Evolutionary conservation across 2,329 filamentous ascomycete species (phyloP), one percentile per base, ranked within the genome.

Genomic region (Pseudogymnoascus sp.): DNA sequence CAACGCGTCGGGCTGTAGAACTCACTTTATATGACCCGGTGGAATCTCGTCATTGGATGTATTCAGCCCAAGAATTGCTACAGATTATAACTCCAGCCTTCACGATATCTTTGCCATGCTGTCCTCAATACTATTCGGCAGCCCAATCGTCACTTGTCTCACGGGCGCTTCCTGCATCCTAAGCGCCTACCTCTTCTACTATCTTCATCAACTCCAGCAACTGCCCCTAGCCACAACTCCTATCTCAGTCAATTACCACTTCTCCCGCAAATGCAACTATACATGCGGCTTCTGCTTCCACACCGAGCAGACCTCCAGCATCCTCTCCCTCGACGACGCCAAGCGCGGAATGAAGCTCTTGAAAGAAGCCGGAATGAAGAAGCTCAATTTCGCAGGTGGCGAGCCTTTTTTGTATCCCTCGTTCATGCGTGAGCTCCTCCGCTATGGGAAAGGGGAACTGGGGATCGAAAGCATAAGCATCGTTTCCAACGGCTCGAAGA

Each of bases 261-360:
- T 23, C 23, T 23, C 23, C 23, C 4, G 4, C 4, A 23, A 23
- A 23, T 23, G 23, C 23, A 23, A 23, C 71, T 75, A 77, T 26
- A 70, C 69, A 5, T 83, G 81, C 69, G 78, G 76, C 7, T 84
- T 84, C 73, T 85, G 81, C 71, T 84, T 85, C 73, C 81, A 84
- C 70, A 84, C 81, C 1, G 80, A 77, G 5, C 82, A 75, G 37
- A 76, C 76, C 0, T 81, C 78, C 2, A 0, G 78, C 79, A 29
- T 29, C 26, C 26, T 29, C 26, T 6, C 5, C 26, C 26, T 29
- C 5, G 5, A 29, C 6, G 26, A 29, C 26, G 26, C 26, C 39
- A 79, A 81, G 68, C 66, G 64, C 1, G 81, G 77, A 7, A 74
- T 84, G 3, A 67, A 63, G 1, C 73, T 82, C 1, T 76, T 84